Evolutionary conservation across 441 rosid genomes (phyloP).

Genomic region (Pelargonium citronellum): DNA sequence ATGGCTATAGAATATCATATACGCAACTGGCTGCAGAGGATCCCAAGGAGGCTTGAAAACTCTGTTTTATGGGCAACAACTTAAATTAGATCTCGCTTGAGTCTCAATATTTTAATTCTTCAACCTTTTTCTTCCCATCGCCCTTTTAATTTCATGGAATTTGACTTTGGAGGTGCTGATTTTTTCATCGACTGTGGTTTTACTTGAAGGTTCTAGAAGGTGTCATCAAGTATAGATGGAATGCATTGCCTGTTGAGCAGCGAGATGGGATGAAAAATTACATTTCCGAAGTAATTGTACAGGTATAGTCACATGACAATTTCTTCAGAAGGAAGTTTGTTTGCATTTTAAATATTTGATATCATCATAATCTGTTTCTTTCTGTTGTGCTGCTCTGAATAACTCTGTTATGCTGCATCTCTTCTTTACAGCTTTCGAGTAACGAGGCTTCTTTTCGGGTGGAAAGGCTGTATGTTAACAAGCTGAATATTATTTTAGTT

Average conservation of each 20-base stretch:
- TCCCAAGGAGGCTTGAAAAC: no score
- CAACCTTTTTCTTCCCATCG: background rate
- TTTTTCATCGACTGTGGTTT: background rate
- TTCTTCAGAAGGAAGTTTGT: background rate
- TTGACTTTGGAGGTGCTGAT: background rate
- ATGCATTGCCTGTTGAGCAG: conserved; percentile 93
- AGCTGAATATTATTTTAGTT: conserved; percentile 87
- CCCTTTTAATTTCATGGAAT: background rate
- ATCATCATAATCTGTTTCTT: conserved; percentile 4
- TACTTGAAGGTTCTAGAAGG: conserved; percentile 85
- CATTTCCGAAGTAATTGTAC: conserved; percentile 97
- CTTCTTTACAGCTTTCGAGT: conserved; percentile 66
- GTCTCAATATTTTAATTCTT: background rate
- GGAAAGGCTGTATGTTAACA: conserved; percentile 93
- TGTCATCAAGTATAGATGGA: conserved; percentile 98
- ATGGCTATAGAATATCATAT: no score
- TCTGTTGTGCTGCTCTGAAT: background rate
- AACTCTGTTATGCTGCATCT: background rate
- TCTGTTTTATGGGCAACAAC: background rate
- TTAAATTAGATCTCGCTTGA: conserved; percentile 3
- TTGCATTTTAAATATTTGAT: background rate
- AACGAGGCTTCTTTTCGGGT: conserved; percentile 76
- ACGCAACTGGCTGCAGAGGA: no score
- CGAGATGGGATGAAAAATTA: conserved; percentile 99
- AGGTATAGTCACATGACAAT: conserved; percentile 39